phyloP scores from a whole-genome alignment of 2,329 filamentous ascomycete genomes.

The Ascochyta pisi region DNA sequence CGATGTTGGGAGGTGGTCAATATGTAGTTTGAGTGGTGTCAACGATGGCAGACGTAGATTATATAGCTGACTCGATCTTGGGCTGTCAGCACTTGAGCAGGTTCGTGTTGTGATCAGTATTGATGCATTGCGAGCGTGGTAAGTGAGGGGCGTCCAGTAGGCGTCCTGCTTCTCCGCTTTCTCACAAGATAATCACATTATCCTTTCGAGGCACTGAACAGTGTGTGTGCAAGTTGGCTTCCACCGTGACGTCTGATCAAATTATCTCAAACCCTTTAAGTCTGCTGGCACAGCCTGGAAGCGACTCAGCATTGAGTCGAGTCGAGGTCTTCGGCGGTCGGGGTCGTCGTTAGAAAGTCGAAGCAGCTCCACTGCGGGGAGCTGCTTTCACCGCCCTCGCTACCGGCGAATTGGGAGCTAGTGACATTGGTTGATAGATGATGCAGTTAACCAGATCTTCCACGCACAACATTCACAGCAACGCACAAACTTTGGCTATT shows the following conservation, averaged over 20 bases:
- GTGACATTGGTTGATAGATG: slow-evolving; percentile 4
- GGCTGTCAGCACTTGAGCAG: not conserved
- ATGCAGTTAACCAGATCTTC: slow-evolving; percentile 8
- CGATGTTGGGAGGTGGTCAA: not conserved
- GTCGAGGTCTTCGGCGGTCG: not conserved
- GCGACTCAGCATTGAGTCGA: too few species aligned
- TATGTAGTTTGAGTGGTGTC: not conserved
- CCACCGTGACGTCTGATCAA: not conserved
- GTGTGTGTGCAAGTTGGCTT: not conserved
- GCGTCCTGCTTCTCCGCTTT: slow-evolving; percentile 1
- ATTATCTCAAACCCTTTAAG: too few species aligned
- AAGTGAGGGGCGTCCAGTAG: slow-evolving; percentile 4
- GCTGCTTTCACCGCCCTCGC: slow-evolving; percentile 16
- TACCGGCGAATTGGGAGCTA: slow-evolving; percentile 2
- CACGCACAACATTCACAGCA: not conserved
- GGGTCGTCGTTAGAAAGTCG: not conserved
- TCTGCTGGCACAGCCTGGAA: too few species aligned
- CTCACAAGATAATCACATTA: not conserved
- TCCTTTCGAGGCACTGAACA: not conserved
- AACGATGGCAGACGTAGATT: not conserved
- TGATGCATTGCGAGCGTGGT: not conserved
- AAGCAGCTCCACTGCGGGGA: slow-evolving; percentile 13
- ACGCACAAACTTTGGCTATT: not conserved
- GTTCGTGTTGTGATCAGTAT: not conserved
- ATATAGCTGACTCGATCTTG: not conserved